These are phyloP conservation scores for Rhizopogon rudus DNA, from an alignment of 768 basidiomycete species.

Conservation along the genomic window DNA sequence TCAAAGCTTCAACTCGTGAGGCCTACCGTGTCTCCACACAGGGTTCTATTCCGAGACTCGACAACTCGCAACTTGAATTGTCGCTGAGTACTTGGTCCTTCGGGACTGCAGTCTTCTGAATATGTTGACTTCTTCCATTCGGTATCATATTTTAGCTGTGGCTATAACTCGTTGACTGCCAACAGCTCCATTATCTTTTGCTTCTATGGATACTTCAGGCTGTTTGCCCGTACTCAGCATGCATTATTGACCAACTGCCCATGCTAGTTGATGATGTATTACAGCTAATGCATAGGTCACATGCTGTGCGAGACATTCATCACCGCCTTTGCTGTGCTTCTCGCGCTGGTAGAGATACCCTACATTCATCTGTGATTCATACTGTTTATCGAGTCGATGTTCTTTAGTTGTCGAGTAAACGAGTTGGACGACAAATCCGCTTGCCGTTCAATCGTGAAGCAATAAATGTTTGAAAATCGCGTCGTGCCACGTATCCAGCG, in stretches of 20 bases:
- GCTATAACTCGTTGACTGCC: not conserved
- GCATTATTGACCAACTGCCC: not conserved
- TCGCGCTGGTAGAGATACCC: not conserved
- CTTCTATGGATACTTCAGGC: not conserved
- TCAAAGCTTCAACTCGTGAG: not conserved
- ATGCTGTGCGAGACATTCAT: not conserved
- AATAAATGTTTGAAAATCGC: not conserved
- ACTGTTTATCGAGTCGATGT: not conserved
- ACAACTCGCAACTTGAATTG: not conserved
- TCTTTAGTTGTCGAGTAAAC: not conserved
- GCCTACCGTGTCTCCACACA: not conserved
- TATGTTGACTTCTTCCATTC: not conserved
- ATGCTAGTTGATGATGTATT: not conserved
- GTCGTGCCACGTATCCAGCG: not conserved
- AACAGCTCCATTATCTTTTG: not conserved
- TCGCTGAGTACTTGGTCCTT: not conserved
- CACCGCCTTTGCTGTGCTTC: not conserved
- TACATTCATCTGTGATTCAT: not conserved
- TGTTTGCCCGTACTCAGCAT: not conserved
- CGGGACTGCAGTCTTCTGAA: not conserved
- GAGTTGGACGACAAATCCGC: not conserved
- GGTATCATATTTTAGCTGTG: not conserved
- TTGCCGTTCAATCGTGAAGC: not conserved
- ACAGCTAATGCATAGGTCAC: not conserved
- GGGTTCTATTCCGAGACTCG: not conserved